Conservation (phyloP, 2,329 filamentous ascomycete species). For the Domatiomyces catenatus region DNA sequence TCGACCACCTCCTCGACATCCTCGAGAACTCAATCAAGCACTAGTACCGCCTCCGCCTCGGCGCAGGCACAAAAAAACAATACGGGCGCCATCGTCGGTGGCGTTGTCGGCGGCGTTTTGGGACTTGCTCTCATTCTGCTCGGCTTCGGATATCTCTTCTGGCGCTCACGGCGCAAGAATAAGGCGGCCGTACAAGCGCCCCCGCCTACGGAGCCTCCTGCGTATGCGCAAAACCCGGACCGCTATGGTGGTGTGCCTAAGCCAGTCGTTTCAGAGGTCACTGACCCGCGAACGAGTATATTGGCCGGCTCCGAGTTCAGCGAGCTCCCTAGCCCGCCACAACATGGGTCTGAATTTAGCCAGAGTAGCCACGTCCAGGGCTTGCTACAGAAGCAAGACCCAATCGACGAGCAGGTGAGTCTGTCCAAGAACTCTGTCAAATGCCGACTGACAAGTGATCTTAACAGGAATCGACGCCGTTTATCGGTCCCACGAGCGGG, state of each 20-base stretch:
- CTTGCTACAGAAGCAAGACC: neutral
- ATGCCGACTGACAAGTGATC: neutral
- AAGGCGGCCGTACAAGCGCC: neutral
- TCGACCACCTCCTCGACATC: too few relatives aligned
- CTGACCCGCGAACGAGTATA: neutral
- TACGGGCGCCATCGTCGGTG: slow-evolving; percentile 15
- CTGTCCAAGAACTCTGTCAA: neutral
- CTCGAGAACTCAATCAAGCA: neutral
- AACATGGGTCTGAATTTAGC: neutral
- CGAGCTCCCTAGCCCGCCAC: slow-evolving; percentile 15
- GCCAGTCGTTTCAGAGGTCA: neutral
- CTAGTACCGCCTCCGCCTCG: neutral
- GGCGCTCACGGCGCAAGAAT: slow-evolving; percentile 2
- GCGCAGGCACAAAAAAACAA: slow-evolving; percentile 1
- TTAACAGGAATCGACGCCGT: neutral
- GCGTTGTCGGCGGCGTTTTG: slow-evolving; percentile 15
- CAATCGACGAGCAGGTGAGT: neutral
- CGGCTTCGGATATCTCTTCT: slow-evolving; percentile 8
- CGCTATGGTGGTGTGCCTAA: neutral
- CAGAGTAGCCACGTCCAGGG: neutral
- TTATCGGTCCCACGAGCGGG: neutral
- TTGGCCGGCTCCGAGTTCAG: neutral
- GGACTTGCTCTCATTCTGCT: slow-evolving; percentile 9
- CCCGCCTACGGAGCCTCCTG: neutral
- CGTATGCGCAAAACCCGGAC: neutral